Evolutionary conservation across 495 filamentous ascomycete species (phyloP), one percentile per base, ranked within the genome.

Genomic region (Cercophora sp.): DNA sequence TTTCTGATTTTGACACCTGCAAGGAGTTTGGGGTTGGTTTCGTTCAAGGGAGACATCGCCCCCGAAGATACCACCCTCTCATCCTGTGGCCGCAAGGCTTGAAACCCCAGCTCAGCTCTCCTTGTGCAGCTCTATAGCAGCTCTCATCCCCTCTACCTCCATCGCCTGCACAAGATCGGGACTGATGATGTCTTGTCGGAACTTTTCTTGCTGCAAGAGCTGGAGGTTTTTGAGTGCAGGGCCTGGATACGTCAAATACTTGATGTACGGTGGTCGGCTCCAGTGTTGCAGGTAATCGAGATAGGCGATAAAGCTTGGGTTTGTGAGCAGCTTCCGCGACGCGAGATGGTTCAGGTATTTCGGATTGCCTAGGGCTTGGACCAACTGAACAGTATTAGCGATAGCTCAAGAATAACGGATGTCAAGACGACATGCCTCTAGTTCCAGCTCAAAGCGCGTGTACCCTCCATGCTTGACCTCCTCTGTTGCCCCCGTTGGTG

Each of bases 201-300:
- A 96, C 13, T 70, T 74, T 62, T 94, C 87, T 62, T 88, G 80
- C 66, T 95, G 89, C 20, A 96, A 73, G 27, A 96, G 64, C 66
- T 92, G 82, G 41, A 96, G 79, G 52, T 87, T 82, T 56, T 84
- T 85, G 15, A 96, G 67, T n/a, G 89, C 90, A 16, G 89, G 85
- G 4, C 85, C 88, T 0, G 91, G 91, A 60, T 90, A 89, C 9
- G 74, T 85, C 37, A 96, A 70, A 63, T 87, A 94, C 56, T 86
- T 88, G 49, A 85, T 71, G 61, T 94, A 96, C 49, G 89, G 82
- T n/a, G 88, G 88, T 9, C 81, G 80, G 50, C 78, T 79, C 80
- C 84, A 96, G 78, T 96, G 94, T 56, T 84, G 85, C 48, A 96
- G 83, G 64, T 96, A 96, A 46, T 72, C 73, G 31, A 94, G 84